Evolutionary conservation across 2,329 filamentous ascomycete species (phyloP).

Genomic region (Bipolaris cookei): DNA sequence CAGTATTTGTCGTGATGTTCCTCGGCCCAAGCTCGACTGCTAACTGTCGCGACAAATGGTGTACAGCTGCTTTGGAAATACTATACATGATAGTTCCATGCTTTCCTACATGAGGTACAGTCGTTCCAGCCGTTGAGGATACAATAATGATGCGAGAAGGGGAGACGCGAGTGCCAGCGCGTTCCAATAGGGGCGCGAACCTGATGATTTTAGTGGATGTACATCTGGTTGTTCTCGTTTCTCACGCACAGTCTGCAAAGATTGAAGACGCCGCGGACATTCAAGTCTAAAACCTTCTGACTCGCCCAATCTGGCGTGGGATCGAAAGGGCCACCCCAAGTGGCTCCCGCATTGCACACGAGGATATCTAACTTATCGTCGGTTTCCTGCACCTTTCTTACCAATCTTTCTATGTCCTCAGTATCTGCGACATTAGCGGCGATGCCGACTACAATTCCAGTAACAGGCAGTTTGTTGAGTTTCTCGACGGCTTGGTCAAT

Average conservation of each 20-base stretch:
- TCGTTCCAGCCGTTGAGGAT: slow-evolving; percentile 45
- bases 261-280: slow-evolving; percentile 51
- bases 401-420: slow-evolving; percentile 45
- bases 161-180: slow-evolving; percentile 38
- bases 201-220: slow-evolving; percentile 23
- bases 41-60: slow-evolving; percentile 49
- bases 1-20: slow-evolving; percentile 49
- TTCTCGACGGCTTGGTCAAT: slow-evolving; percentile 49
- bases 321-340: slow-evolving; percentile 50
- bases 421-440: slow-evolving; percentile 49
- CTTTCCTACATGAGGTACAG: slow-evolving; percentile 47
- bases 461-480: slow-evolving; percentile 48
- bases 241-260: slow-evolving; percentile 42
- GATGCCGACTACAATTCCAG: slow-evolving; percentile 44
- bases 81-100: slow-evolving; percentile 51
- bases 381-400: slow-evolving; percentile 41
- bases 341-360: slow-evolving; percentile 50
- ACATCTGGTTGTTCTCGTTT: too few species aligned
- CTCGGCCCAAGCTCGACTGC: slow-evolving; percentile 50
- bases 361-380: slow-evolving; percentile 47
- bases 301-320: slow-evolving; percentile 45
- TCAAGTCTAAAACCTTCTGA: slow-evolving; percentile 49
- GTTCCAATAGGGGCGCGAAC: slow-evolving; percentile 46
- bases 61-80: slow-evolving; percentile 50
- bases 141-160: slow-evolving; percentile 50